Evolutionary conservation across 768 basidiomycete genomes (phyloP).

Genomic region (Tephrocybe sp.): DNA sequence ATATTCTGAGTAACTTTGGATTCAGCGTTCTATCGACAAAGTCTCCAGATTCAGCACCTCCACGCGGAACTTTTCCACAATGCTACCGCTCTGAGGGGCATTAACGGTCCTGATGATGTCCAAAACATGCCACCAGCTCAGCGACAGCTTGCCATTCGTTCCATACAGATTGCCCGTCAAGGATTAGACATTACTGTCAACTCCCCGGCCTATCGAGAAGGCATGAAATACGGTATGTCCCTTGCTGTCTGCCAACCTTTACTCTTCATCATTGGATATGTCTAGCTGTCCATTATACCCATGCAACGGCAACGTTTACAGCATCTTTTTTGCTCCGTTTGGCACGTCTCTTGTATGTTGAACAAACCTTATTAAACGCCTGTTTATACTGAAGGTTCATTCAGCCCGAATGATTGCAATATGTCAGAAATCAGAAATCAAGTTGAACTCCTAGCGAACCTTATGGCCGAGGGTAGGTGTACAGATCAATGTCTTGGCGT

Average conservation of each 20-base stretch:
- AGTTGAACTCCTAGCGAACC: conserved; percentile 72
- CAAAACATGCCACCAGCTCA: conserved; percentile 79
- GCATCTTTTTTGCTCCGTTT: conserved; percentile 88
- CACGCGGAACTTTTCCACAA: conserved; percentile 86
- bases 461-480: conserved; percentile 74
- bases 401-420: conserved; percentile 82
- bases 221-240: conserved; percentile 82
- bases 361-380: background rate
- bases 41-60: conserved; percentile 82
- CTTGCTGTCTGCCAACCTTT: background rate
- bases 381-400: conserved; percentile 6
- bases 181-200: conserved; percentile 85
- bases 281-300: conserved; percentile 84
- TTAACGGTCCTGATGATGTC: conserved; percentile 84
- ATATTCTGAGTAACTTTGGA: conserved; percentile 1
- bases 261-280: conserved; percentile 2
- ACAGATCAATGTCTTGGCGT: conserved; percentile 4
- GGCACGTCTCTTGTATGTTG: conserved; percentile 78
- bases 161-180: conserved; percentile 78
- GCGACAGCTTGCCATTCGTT: conserved; percentile 73
- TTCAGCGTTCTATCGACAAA: conserved; percentile 84
- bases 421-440: conserved; percentile 67
- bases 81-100: conserved; percentile 77
- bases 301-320: conserved; percentile 91
- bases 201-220: conserved; percentile 81